phyloP scores from a whole-genome alignment of 768 basidiomycete genomes.

The Filobasidium wieringae region DNA sequence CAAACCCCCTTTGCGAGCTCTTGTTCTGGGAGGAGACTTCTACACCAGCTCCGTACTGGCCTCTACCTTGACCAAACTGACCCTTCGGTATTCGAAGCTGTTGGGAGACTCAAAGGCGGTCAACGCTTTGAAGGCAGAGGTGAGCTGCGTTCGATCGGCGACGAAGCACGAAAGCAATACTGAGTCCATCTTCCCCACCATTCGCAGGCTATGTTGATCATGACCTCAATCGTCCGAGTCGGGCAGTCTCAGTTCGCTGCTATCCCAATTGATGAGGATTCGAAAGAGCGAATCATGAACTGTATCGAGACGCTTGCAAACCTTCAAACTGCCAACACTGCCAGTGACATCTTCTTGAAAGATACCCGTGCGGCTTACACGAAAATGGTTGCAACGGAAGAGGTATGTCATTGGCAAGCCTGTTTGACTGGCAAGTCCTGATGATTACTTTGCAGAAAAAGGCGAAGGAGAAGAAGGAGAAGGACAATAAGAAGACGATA shows the following conservation, averaged over 20 bases:
- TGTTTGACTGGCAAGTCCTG: slow-evolving; percentile 14
- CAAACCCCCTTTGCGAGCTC: slow-evolving; percentile 84
- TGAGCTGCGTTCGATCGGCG: slow-evolving; percentile 30
- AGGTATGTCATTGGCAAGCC: slow-evolving; percentile 45
- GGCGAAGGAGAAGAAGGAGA: slow-evolving; percentile 77
- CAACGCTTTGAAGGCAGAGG: slow-evolving; percentile 79
- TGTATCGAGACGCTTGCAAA: slow-evolving; percentile 90
- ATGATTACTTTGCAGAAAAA: slow-evolving; percentile 51
- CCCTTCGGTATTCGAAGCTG: slow-evolving; percentile 57
- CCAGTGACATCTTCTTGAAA: slow-evolving; percentile 47
- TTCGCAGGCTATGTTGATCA: slow-evolving; percentile 83
- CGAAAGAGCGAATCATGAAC: slow-evolving; percentile 86
- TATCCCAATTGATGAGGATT: slow-evolving; percentile 95
- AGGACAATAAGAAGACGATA: slow-evolving; percentile 56
- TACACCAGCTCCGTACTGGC: slow-evolving; percentile 90
- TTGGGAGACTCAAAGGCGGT: slow-evolving; percentile 45
- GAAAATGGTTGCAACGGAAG: slow-evolving; percentile 90
- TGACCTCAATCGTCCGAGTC: slow-evolving; percentile 92
- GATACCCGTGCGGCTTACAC: slow-evolving; percentile 86
- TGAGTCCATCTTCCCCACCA: not conserved
- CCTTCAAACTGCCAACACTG: slow-evolving; percentile 51
- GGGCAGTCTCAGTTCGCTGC: slow-evolving; percentile 93
- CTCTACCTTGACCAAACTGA: slow-evolving; percentile 76
- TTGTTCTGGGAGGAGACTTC: slow-evolving; percentile 90
- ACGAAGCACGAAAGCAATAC: not conserved